Evolutionary conservation across 805 yeast genomes (phyloP), one percentile per base, ranked within the genome.

Genomic region (Zygoascus flipseniorum): DNA sequence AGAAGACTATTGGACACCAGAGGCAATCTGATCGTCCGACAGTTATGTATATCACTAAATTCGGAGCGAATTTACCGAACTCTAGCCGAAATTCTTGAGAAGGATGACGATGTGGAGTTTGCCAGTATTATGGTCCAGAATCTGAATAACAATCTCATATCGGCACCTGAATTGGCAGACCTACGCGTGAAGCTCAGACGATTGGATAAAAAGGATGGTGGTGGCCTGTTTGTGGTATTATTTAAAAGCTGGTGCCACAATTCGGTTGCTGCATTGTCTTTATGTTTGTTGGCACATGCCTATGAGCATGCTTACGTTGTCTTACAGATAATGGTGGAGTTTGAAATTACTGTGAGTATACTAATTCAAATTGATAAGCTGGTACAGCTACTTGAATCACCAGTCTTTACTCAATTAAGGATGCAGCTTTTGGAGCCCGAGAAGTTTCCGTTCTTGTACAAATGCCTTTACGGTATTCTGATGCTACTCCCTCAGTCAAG

Each of bases 401-500:
- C 97, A 1, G 90, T 89, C 1, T 90, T 93, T 67, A 84, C 95
- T 8, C 82, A 86, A 61, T 75, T 90, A 58, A 78, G 99, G 54
- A 72, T 93, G 52, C 97, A 92, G 68, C 72, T 93, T n/a, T 72
- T 93, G 47, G 95, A 88, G 63, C 97, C 97, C 1, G 87, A 83
- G 48, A 80, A 78, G 57, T 78, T 86, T 64, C 95, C 95, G 0
- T 86, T 78, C 62, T 71, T 93, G 35, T 87, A 85, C 74, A 88
- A 89, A 65, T 86, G 96, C 51, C 76, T 93, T 31, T 93, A 89
- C 66, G 99, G 98, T 1, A 77, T 93, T 31, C 72, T 93, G 55
- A 93, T 93, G 99, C 76, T 93, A 5, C 69, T 93, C 49, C 99
- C 99, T 0, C 99, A 93, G 66, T 88, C 97, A 0, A 78, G 87